Percentiles rank a stretch among this genome's conserved stretches.
Evolutionary conservation across 768 basidiomycete genomes (phyloP).

Genomic region (Daedaleopsis sinensis): DNA sequence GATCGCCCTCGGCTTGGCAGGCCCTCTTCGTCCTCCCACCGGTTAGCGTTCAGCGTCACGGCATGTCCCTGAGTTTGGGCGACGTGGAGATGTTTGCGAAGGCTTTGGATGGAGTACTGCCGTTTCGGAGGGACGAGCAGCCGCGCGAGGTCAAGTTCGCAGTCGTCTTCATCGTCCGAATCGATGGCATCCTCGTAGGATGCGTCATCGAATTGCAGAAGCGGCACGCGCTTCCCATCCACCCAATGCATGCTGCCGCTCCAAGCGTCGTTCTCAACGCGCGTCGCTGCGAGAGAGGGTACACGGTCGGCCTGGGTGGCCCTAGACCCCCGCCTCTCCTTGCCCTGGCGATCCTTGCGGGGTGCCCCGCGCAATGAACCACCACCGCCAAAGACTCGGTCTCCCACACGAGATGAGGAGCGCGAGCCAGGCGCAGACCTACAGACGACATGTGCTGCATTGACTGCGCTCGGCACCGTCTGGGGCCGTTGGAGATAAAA

Average conservation of each 20-base stretch:
- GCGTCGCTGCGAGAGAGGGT: slow-evolving; percentile 64
- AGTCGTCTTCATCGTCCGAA: slow-evolving; percentile 49
- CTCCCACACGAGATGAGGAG: slow-evolving; percentile 46
- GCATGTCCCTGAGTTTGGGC: slow-evolving; percentile 8
- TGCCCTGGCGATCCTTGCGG: slow-evolving; percentile 19
- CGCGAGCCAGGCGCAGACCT: slow-evolving; percentile 72
- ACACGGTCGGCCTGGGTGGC: slow-evolving; percentile 40
- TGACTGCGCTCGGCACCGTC: slow-evolving; percentile 44
- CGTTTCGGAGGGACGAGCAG: slow-evolving; percentile 72
- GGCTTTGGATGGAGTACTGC: slow-evolving; percentile 73
- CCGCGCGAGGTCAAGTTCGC: slow-evolving; percentile 65
- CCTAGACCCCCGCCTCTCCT: slow-evolving; percentile 22
- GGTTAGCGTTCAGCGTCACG: slow-evolving; percentile 22
- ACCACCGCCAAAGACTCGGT: slow-evolving; percentile 17
- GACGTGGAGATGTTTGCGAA: slow-evolving; percentile 59
- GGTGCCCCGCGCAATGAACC: slow-evolving; percentile 13
- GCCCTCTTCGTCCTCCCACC: slow-evolving; percentile 33
- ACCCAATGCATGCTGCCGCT: slow-evolving; percentile 29
- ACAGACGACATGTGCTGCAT: slow-evolving; percentile 62
- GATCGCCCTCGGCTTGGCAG: slow-evolving; percentile 14
- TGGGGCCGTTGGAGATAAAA: slow-evolving; percentile 34
- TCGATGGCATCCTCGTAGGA: slow-evolving; percentile 25
- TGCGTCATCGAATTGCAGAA: slow-evolving; percentile 12
- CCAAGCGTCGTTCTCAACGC: slow-evolving; percentile 62
- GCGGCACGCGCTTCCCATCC: slow-evolving; percentile 22